Base-by-base conservation (phyloP, 768 basidiomycete genomes). In the Suillus decipiens region DNA sequence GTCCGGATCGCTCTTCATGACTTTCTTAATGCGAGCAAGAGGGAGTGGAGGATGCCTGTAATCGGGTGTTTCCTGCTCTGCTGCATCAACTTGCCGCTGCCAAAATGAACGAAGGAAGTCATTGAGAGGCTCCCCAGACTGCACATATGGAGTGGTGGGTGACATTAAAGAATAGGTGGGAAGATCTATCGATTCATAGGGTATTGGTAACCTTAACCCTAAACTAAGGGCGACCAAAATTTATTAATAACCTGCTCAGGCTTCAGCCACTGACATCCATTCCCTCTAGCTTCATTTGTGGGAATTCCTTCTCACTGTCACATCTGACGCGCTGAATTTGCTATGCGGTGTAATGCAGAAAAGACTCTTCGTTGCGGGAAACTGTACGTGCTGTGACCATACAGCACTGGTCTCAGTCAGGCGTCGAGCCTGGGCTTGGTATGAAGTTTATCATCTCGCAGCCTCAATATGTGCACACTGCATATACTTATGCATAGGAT, bases 1-100 rank as follows among this genome's bases (percentile, higher is more conserved):
- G 69, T 96, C 94, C 3, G 94, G 93, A 78, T 95, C 95, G 75
- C 91, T 96, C 82, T 99, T 98, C 93, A 98, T 97, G 62, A 98
- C 96, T 76, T 98, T 99, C 82, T 98, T 99, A 71, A 99, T 97
- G 73, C 97, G 81, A 19, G 97, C 97, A 36, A 99, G 80, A 4
- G 96, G 96, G 12, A 99, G 80, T 7, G 92, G 89, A 1, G 92
- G 93, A 71, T 95, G 93, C 60, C 90, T 81, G 68, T 92, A 93
- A 76, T 96, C 95, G 31, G 91, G 91, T 0, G 87, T 91, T 71
- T 95, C 95, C 69, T 89, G 86, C 74, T 97, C 95, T 0, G 94
- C 93, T 7, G 86, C 81, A 73, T 93, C 88, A 63, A 95, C 85
- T 73, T 95, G 93, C 48, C 92, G 78, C 70, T 93, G 91, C 95